Evolutionary conservation across 495 filamentous ascomycete species (phyloP).

Genomic region (Niebla homalea): DNA sequence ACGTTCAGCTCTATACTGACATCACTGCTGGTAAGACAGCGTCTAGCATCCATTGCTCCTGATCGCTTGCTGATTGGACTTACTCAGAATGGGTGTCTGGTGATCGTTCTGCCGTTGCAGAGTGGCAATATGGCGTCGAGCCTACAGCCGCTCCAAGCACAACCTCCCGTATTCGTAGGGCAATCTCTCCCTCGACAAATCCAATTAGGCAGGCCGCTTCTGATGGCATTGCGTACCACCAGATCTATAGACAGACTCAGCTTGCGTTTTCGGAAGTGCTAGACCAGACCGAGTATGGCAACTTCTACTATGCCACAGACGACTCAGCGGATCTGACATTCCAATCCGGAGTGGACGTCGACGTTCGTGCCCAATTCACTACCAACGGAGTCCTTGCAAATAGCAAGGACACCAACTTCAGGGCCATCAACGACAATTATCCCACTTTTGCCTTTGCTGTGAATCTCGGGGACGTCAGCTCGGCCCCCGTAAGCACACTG

Average conservation of each 20-base stretch:
- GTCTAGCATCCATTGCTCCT: neutral
- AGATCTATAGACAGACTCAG: constrained; percentile 38
- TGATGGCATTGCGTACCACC: constrained; percentile 37
- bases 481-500: constrained; percentile 25
- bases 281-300: constrained; percentile 47
- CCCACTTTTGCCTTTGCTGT: constrained; percentile 43
- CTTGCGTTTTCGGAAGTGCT: constrained; percentile 37
- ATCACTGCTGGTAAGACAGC: constrained; percentile 41
- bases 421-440: constrained; percentile 37
- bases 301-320: constrained; percentile 44
- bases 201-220: neutral
- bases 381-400: constrained; percentile 32
- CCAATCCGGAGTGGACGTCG: constrained; percentile 35
- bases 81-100: constrained; percentile 44
- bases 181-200: too few relatives aligned
- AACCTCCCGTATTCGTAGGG: too few relatives aligned
- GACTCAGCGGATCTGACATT: constrained; percentile 25
- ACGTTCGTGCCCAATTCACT: constrained; percentile 36
- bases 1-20: constrained; percentile 47
- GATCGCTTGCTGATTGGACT: constrained; percentile 9
- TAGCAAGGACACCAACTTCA: constrained; percentile 34
- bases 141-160: neutral
- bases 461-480: constrained; percentile 34
- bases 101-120: constrained; percentile 32
- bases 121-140: constrained; percentile 41